Evolutionary conservation across 768 basidiomycete genomes (phyloP).

Genomic region (Hygrocybe punicea): DNA sequence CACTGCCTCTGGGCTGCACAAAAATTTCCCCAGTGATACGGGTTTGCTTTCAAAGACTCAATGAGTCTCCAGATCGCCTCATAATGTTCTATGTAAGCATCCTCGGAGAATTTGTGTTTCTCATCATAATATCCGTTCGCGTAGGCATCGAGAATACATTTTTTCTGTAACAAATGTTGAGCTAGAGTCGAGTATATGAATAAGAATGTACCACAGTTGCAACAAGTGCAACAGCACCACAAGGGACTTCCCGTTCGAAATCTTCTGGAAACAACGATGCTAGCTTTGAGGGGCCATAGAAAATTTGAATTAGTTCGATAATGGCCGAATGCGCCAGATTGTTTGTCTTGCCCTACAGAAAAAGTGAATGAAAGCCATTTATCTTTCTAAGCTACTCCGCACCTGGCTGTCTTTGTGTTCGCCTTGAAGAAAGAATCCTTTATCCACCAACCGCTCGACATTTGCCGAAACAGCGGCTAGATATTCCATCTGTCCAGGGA

Average conservation of each 20-base stretch:
- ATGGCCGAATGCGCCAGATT: neutral
- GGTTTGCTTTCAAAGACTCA: neutral
- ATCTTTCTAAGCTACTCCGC: neutral
- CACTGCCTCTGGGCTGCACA: neutral
- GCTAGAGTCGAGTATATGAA: neutral
- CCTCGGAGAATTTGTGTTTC: neutral
- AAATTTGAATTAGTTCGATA: neutral
- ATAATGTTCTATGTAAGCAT: neutral
- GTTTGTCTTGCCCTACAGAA: neutral
- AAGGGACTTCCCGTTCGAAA: slow-evolving; percentile 10
- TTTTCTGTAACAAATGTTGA: neutral
- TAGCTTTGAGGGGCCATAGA: slow-evolving; percentile 2
- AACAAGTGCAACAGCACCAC: slow-evolving; percentile 6
- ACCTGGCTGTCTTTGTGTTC: neutral
- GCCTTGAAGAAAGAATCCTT: neutral
- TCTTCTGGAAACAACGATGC: slow-evolving; percentile 9
- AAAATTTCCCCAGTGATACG: neutral
- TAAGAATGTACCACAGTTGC: slow-evolving; percentile 10
- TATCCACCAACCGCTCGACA: neutral
- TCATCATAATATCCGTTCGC: neutral
- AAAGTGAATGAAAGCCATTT: neutral
- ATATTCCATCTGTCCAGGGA: neutral
- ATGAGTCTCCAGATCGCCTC: neutral
- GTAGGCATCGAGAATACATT: neutral
- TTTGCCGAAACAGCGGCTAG: neutral